Percentiles rank a stretch among this genome's conserved stretches.
These are phyloP conservation scores for Chaetomium globosum DNA, from an alignment of 2,329 filamentous ascomycete species.

Conservation along the genomic window DNA sequence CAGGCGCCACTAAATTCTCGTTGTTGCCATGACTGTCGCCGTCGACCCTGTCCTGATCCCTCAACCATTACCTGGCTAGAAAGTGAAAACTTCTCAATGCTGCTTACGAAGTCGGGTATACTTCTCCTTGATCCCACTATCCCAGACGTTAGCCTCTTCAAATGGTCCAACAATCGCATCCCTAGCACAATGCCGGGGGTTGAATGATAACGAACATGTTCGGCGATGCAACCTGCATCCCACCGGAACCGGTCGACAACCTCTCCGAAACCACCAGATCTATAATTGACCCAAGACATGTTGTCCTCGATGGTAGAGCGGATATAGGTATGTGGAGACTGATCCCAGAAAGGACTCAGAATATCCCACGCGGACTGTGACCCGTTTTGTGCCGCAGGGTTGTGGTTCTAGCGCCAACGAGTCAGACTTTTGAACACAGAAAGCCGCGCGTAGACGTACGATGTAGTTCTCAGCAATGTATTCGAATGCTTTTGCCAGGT, in stretches of 20 bases:
- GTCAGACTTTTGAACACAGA: not conserved
- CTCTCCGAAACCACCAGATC: conserved; percentile 16
- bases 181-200: no score
- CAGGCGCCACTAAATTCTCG: no score
- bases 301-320: conserved; percentile 27
- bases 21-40: no score
- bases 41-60: no score
- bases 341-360: conserved; percentile 26
- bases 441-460: conserved; percentile 15
- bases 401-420: conserved; percentile 26
- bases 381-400: conserved; percentile 28
- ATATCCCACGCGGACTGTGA: conserved; percentile 27
- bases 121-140: conserved; percentile 31
- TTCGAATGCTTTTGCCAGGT: conserved; percentile 29
- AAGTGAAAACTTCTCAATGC: not conserved
- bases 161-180: not conserved
- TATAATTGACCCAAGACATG: conserved; percentile 33
- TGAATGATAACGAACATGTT: conserved; percentile 23
- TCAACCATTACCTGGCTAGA: no score
- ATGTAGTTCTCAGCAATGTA: conserved; percentile 32
- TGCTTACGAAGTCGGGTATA: conserved; percentile 20
- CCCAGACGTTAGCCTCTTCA: not conserved
- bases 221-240: conserved; percentile 30
- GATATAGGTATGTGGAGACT: conserved; percentile 15
- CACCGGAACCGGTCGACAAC: conserved; percentile 32